These are phyloP conservation scores for Theobroma cacao DNA, from an alignment of 345 rosid species.

Conservation along the genomic window DNA sequence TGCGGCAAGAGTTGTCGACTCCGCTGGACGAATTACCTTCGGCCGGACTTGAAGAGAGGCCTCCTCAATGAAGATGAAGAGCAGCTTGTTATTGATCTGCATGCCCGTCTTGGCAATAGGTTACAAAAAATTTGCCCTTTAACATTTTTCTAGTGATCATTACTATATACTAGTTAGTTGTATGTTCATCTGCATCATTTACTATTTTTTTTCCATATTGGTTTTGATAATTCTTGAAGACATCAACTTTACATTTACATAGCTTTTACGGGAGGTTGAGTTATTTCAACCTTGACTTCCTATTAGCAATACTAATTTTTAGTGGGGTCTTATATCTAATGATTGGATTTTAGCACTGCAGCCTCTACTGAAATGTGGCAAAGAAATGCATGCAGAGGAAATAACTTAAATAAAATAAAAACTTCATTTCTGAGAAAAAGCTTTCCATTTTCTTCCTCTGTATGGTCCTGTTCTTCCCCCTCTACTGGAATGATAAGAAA, in stretches of 20 bases:
- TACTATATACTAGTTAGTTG: background rate
- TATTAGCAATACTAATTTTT: background rate
- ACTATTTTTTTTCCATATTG: background rate
- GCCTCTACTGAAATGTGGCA: background rate
- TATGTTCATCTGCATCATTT: background rate
- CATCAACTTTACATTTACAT: background rate
- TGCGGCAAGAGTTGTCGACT: conserved; percentile 85
- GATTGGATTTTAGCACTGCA: background rate
- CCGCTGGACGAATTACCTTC: conserved; percentile 86
- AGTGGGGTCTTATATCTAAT: background rate
- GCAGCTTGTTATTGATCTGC: conserved; percentile 68
- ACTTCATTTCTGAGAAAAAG: background rate
- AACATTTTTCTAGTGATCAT: background rate
- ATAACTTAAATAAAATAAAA: too few species aligned
- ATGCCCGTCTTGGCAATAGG: conserved; percentile 75
- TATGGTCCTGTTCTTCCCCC: background rate
- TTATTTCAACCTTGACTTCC: background rate
- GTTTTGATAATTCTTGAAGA: background rate
- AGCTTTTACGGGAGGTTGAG: background rate
- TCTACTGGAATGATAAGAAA: background rate
- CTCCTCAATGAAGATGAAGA: conserved; percentile 59
- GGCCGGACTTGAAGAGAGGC: conserved; percentile 76
- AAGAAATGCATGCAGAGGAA: background rate
- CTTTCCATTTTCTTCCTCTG: background rate
- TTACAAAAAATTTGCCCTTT: background rate